A percentile compares a stretch with the other conserved stretches of the same genome.
phyloP scores from a whole-genome alignment of 768 basidiomycete genomes.

The Grammothele lineata region DNA sequence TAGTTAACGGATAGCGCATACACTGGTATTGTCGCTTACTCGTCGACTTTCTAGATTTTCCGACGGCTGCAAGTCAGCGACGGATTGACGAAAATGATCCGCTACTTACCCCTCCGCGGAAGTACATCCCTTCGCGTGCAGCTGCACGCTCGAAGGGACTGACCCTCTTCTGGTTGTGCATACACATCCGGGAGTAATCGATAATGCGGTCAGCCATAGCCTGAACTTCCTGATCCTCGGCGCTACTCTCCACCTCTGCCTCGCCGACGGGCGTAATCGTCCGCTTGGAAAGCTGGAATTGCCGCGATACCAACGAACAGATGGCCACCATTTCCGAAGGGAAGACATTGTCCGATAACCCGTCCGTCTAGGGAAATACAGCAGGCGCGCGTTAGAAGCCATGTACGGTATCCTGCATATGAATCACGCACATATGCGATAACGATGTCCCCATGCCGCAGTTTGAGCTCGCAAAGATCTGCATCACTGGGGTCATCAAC shows the following conservation, averaged over 20 bases:
- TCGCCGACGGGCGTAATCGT: constrained; percentile 6
- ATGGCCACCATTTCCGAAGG: constrained; percentile 66
- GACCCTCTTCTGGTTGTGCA: constrained; percentile 57
- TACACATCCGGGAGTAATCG: constrained; percentile 63
- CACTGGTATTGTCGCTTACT: constrained; percentile 51
- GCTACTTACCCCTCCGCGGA: constrained; percentile 69
- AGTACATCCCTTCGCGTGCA: constrained; percentile 57
- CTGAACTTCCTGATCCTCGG: constrained; percentile 63
- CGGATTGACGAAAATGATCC: not conserved
- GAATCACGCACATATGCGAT: constrained; percentile 40
- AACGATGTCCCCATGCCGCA: constrained; percentile 51
- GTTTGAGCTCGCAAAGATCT: constrained; percentile 39
- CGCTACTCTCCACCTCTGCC: constrained; percentile 19
- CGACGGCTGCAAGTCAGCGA: not conserved
- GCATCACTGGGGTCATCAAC: constrained; percentile 40
- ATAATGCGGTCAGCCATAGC: constrained; percentile 70
- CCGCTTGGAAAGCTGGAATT: constrained; percentile 13
- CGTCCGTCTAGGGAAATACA: constrained; percentile 41
- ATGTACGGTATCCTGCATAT: too few relatives aligned
- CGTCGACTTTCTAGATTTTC: constrained; percentile 65
- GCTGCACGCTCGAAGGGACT: constrained; percentile 77
- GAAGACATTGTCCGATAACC: constrained; percentile 56
- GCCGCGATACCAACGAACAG: constrained; percentile 59
- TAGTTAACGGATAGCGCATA: constrained; percentile 13
- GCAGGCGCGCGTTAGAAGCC: too few relatives aligned